Evolutionary conservation across 495 filamentous ascomycete genomes (phyloP).

Genomic region (Penicillium antarcticum): DNA sequence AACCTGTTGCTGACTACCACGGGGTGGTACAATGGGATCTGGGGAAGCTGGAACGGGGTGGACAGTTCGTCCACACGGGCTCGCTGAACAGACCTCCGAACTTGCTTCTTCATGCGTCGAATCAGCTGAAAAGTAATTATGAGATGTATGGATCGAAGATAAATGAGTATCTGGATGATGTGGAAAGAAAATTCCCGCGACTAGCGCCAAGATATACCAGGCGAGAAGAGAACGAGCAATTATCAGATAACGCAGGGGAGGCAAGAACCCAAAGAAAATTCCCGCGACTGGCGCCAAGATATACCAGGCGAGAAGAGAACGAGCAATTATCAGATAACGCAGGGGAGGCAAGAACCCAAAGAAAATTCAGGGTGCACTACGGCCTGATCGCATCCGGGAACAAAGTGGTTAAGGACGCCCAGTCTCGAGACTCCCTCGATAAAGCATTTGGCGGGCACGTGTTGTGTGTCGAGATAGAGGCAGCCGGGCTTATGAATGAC

Average conservation of each 20-base stretch:
- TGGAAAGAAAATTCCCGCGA: not conserved
- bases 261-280: not conserved
- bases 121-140: constrained; percentile 1
- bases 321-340: too few species aligned
- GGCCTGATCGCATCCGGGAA: not conserved
- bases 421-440: not conserved
- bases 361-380: not conserved
- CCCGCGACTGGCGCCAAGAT: too few species aligned
- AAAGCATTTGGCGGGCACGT: not conserved
- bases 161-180: not conserved
- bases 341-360: too few species aligned
- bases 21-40: constrained; percentile 25
- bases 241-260: too few species aligned
- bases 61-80: constrained; percentile 18
- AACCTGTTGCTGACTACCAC: not conserved
- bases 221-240: too few species aligned
- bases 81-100: constrained; percentile 8
- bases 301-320: too few species aligned
- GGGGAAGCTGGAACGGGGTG: constrained; percentile 9
- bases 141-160: constrained; percentile 6
- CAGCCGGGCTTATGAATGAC: constrained; percentile 1
- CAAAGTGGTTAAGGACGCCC: not conserved
- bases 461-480: not conserved
- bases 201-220: too few species aligned
- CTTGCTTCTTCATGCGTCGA: not conserved